Percentiles rank a stretch among this genome's conserved stretches.
Evolutionary conservation across 1,284 basidiomycete genomes (phyloP).

Genomic region (Trichosporon faecale): DNA sequence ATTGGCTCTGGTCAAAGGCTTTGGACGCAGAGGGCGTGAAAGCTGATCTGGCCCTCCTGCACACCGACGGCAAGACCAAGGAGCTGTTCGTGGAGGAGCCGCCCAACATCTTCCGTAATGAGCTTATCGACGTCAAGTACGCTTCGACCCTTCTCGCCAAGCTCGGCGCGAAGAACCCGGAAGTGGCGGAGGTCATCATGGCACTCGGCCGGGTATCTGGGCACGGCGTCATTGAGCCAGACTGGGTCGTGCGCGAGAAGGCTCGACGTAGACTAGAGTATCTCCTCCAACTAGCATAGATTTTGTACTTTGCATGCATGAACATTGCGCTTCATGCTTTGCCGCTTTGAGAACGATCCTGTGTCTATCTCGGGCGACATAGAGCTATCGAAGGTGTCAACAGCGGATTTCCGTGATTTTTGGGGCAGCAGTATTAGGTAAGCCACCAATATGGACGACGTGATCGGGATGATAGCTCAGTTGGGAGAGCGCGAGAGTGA

Average conservation of each 20-base stretch:
- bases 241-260: slow-evolving; percentile 7
- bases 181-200: neutral
- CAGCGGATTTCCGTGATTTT: no score
- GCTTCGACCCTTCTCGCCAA: slow-evolving; percentile 27
- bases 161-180: neutral
- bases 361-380: no score
- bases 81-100: slow-evolving; percentile 48
- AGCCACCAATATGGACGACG: neutral
- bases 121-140: slow-evolving; percentile 29
- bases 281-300: neutral
- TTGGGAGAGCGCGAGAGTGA: slow-evolving; percentile 2
- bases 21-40: slow-evolving; percentile 21
- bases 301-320: neutral
- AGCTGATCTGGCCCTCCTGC: slow-evolving; percentile 12
- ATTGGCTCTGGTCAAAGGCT: slow-evolving; percentile 29
- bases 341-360: no score
- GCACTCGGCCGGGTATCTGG: neutral
- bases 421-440: neutral
- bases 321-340: no score
- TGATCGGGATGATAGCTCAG: slow-evolving; percentile 1
- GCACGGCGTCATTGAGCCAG: neutral
- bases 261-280: neutral
- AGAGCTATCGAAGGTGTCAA: no score
- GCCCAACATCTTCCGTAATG: slow-evolving; percentile 47
- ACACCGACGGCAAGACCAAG: neutral